Base-by-base conservation (phyloP, 106 monocot genomes). In the Acanthochlamys bracteata region DNA sequence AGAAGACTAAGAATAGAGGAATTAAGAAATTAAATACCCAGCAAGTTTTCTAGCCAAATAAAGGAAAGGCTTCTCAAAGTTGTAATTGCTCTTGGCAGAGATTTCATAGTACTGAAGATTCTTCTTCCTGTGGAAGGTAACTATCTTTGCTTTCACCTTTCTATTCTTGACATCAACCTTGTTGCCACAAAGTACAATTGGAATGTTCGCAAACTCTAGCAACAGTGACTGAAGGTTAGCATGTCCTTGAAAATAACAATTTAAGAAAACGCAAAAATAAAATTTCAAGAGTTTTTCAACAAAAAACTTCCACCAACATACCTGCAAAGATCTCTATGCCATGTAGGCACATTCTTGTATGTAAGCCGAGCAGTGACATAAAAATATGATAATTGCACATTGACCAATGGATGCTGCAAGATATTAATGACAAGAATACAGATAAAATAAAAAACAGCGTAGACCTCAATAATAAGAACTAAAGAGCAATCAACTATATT, bases 351-450 rank as follows among this genome's bases (percentile, higher is more conserved):
- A 57, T 86, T 86, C 58, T 86, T 86, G 61, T 82, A 86, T 0
- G 85, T 86, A 19, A 86, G 59, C 41, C 81, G 72, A 11, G 85
- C 85, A 26, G 85, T 86, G 42, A 86, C 85, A 61, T 86, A 78
- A 68, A n/a, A 86, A 82, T 81, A 86, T 86, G 25, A 86, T 81
- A 24, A 86, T 82, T 7, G 85, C 81, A 61, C 85, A 86, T 53
- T 82, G 81, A n/a, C 85, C 85, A 65, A n/a, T 85, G 85, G 39
- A 85, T 81, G 59, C 85, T 85, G 78, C 33, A 73, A 24, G 33
- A 52, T 16, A 16, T 11, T 47, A 69, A 26, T 10, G 7, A 19
- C 33, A 33, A 33, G 33, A 33, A 33, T 3, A 33, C 1, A 33
- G 1, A 33, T 33, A 3, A 33, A 1, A 33, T 1, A 33, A 33